A percentile compares a stretch with the other conserved stretches of the same genome.
phyloP scores from a whole-genome alignment of 257 asterid species.

The Rauvolfia tetraphylla region DNA sequence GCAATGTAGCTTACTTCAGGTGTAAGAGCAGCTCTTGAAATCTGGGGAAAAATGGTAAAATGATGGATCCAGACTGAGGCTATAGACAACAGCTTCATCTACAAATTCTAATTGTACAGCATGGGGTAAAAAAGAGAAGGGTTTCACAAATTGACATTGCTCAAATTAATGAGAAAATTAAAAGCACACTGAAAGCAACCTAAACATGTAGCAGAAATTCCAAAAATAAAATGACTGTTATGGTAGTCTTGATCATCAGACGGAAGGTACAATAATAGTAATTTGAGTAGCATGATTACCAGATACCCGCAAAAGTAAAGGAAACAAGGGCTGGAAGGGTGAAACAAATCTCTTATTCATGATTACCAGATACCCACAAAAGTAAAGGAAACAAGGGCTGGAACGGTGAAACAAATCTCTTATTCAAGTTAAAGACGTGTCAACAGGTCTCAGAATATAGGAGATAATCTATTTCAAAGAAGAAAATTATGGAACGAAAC shows the following conservation, averaged over 20 bases:
- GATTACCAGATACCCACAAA: too few relatives aligned
- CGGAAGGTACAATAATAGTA: background rate
- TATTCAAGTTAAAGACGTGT: background rate
- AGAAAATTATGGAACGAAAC: background rate
- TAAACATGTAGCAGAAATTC: background rate
- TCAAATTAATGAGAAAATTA: background rate
- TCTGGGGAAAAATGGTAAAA: slow-evolving; percentile 43
- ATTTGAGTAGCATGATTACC: background rate
- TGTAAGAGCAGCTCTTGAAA: slow-evolving; percentile 74
- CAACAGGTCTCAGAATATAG: background rate
- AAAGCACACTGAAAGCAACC: background rate
- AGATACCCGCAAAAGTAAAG: background rate
- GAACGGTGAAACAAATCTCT: background rate
- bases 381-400: background rate
- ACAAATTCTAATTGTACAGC: background rate
- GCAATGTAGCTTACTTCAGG: slow-evolving; percentile 93
- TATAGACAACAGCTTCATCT: background rate
- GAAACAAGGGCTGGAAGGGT: background rate
- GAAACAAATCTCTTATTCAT: background rate
- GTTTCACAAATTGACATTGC: background rate
- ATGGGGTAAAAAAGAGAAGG: background rate
- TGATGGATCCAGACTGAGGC: background rate
- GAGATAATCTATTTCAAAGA: background rate
- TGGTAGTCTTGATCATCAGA: background rate
- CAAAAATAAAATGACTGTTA: background rate